These are phyloP conservation scores for Exserohilum turcica DNA, from an alignment of 2,329 filamentous ascomycete genomes.

Conservation along the genomic window DNA sequence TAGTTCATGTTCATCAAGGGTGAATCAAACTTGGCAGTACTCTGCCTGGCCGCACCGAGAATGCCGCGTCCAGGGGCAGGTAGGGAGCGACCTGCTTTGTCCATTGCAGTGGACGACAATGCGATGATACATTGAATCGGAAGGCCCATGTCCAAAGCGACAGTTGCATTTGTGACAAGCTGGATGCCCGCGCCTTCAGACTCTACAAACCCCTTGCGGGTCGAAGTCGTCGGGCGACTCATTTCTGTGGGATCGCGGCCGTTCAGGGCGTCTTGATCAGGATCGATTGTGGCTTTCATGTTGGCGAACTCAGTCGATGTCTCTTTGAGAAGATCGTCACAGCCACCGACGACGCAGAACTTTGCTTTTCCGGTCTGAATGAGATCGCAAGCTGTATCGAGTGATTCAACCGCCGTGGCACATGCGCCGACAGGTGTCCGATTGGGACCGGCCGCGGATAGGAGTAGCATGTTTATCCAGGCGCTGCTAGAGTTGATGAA, in stretches of 20 bases:
- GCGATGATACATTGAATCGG: conserved; percentile 95
- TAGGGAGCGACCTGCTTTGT: conserved; percentile 98
- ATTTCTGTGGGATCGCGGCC: conserved; percentile 95
- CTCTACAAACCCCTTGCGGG: conserved; percentile 98
- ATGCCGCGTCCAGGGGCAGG: conserved; percentile 97
- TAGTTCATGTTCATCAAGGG: conserved; percentile 97
- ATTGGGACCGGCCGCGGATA: conserved; percentile 96
- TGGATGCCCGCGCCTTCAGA: conserved; percentile 98
- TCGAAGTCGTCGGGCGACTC: conserved; percentile 96
- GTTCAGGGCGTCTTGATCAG: conserved; percentile 92
- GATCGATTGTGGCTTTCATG: conserved; percentile 99
- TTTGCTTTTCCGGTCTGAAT: conserved; percentile 98
- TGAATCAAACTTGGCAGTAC: conserved; percentile 87
- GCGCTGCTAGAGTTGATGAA: conserved; percentile 99
- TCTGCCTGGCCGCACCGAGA: conserved; percentile 90
- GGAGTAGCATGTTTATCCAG: conserved; percentile 99
- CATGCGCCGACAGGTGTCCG: conserved; percentile 98
- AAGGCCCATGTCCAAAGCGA: conserved; percentile 97
- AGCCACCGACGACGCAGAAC: conserved; percentile 96
- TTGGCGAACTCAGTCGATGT: conserved; percentile 99
- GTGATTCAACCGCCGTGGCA: conserved; percentile 93
- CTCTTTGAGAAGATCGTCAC: conserved; percentile 99
- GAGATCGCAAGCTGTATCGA: conserved; percentile 97
- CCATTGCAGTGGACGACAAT: conserved; percentile 91
- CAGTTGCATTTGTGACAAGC: conserved; percentile 95